These are phyloP conservation scores for Hippophae tibetana DNA, from an alignment of 306 rosid genomes.

Conservation along the genomic window DNA sequence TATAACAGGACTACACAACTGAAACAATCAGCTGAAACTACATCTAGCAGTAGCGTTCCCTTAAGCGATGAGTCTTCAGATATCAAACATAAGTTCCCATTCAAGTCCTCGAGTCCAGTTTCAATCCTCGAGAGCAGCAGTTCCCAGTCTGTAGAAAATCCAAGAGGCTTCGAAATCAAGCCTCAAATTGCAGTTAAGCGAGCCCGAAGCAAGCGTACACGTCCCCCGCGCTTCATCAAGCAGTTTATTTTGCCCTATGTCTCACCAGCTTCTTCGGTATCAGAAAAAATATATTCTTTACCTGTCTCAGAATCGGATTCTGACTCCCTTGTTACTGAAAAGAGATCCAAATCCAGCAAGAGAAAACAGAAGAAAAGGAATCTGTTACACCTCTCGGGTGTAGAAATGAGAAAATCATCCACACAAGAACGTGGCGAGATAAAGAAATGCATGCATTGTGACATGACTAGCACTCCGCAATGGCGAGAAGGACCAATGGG, in stretches of 20 bases:
- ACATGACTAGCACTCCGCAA: constrained; percentile 67
- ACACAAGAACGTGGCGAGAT: constrained; percentile 14
- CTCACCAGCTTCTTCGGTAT: constrained; percentile 11
- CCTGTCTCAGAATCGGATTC: constrained; percentile 29
- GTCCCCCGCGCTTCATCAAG: constrained; percentile 28
- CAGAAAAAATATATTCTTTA: constrained; percentile 10
- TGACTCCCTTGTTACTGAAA: constrained; percentile 14
- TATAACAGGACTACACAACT: constrained; percentile 3
- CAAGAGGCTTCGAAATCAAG: constrained; percentile 25
- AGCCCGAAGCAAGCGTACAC: constrained; percentile 52
- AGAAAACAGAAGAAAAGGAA: constrained; percentile 31
- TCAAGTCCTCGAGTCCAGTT: constrained; percentile 57
- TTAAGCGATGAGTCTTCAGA: constrained; percentile 13
- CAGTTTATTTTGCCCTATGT: constrained; percentile 11
- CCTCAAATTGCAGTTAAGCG: constrained; percentile 35
- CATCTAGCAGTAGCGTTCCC: constrained; percentile 4
- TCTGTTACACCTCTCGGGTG: constrained; percentile 20
- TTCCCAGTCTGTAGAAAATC: constrained; percentile 46
- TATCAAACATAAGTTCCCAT: constrained; percentile 31
- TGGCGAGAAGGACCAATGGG: constrained; percentile 93
- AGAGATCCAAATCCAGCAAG: constrained; percentile 19
- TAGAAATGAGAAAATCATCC: constrained; percentile 19
- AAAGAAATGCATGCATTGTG: constrained; percentile 62
- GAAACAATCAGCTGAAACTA: constrained; percentile 6
- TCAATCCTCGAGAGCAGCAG: constrained; percentile 64